Conservation (phyloP, 495 filamentous ascomycete species). For the Penicillium lividum region DNA sequence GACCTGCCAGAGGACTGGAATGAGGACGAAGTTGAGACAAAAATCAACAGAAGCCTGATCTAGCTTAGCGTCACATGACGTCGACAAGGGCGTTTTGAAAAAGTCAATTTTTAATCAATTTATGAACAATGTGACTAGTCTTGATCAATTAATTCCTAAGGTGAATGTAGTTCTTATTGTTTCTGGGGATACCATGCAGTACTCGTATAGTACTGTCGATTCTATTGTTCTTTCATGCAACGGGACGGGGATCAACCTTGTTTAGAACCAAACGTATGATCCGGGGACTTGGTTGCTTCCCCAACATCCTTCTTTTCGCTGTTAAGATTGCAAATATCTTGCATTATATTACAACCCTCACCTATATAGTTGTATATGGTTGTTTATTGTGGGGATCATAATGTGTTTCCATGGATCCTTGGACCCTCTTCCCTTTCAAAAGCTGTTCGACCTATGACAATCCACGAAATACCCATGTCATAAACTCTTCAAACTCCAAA, state of each 20-base stretch:
- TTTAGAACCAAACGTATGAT: background rate
- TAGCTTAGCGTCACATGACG: slow-evolving; percentile 32
- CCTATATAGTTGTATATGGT: background rate
- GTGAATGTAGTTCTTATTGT: background rate
- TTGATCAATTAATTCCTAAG: no score
- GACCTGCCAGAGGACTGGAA: slow-evolving; percentile 33
- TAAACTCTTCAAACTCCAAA: background rate
- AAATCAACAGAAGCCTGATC: slow-evolving; percentile 30
- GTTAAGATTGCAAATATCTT: background rate
- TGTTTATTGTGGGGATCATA: background rate
- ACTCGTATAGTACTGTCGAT: background rate
- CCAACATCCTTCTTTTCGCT: background rate
- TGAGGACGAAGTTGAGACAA: slow-evolving; percentile 31
- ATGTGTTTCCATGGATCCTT: background rate
- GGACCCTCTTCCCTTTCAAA: background rate
- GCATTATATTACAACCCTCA: background rate
- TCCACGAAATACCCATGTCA: background rate
- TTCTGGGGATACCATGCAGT: slow-evolving; percentile 10
- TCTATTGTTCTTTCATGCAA: slow-evolving; percentile 6
- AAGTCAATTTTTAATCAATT: background rate
- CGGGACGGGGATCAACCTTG: slow-evolving; percentile 1
- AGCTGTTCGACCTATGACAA: background rate
- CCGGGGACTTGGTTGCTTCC: background rate
- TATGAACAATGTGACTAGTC: no score
- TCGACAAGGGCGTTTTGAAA: slow-evolving; percentile 15